phyloP scores from a whole-genome alignment of 1,284 basidiomycete species.

The Flammula alnicola region DNA sequence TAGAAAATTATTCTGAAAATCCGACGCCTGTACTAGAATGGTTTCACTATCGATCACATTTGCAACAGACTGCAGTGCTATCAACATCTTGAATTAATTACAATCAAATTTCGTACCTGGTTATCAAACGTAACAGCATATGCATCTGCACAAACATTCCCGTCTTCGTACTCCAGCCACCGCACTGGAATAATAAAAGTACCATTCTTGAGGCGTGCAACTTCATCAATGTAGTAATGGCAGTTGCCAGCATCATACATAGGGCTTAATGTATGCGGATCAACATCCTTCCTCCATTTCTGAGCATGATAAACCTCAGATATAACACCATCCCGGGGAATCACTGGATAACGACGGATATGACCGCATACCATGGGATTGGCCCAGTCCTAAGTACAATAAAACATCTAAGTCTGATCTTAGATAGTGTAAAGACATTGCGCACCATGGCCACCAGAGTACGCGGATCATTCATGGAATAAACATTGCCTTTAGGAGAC shows the following conservation, averaged over 20 bases:
- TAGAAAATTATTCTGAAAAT: conserved; percentile 18
- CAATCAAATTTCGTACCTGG: conserved; percentile 9
- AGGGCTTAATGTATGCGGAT: conserved; percentile 31
- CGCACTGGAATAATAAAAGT: conserved; percentile 28
- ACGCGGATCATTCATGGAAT: conserved; percentile 26
- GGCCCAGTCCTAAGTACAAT: conserved; percentile 29
- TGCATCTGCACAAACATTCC: conserved; percentile 23
- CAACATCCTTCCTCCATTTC: conserved; percentile 31
- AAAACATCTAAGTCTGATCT: conserved; percentile 14
- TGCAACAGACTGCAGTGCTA: conserved; percentile 4
- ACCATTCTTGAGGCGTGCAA: conserved; percentile 23
- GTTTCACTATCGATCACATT: conserved; percentile 24
- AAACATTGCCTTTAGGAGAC: conserved; percentile 33
- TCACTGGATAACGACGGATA: conserved; percentile 28
- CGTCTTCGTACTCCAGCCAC: conserved; percentile 27
- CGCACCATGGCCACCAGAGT: conserved; percentile 28
- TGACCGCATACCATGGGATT: conserved; percentile 27
- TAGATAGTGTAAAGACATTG: neutral
- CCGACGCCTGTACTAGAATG: conserved; percentile 23
- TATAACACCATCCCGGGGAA: conserved; percentile 27
- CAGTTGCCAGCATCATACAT: conserved; percentile 27
- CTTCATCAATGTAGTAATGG: conserved; percentile 35
- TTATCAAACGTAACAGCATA: conserved; percentile 22
- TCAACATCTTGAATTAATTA: conserved; percentile 5
- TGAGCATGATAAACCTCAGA: conserved; percentile 33